Conservation (phyloP, 768 basidiomycete genomes). For the Lentinula sp. region DNA sequence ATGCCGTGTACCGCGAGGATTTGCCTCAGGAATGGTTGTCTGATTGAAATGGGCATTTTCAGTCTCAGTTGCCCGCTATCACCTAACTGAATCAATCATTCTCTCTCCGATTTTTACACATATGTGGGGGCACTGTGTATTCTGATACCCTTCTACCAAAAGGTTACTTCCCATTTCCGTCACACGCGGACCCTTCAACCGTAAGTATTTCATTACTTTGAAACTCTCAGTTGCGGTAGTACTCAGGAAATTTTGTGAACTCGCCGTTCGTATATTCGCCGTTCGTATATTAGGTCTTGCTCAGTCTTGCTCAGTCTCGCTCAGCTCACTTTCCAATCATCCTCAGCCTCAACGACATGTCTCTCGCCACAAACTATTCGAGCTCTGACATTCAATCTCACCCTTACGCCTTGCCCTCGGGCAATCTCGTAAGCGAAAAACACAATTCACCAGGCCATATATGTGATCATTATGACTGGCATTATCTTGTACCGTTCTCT, state of each 20-base stretch:
- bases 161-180: conserved; percentile 1
- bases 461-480: conserved; percentile 11
- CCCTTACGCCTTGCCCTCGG: neutral
- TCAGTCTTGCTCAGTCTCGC: neutral
- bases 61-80: neutral
- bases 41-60: neutral
- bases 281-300: neutral
- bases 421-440: neutral
- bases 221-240: neutral
- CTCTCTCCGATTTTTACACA: neutral
- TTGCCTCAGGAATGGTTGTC: neutral
- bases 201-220: neutral
- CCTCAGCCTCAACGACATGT: neutral
- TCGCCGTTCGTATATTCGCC: neutral
- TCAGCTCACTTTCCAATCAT: neutral
- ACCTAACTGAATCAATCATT: neutral
- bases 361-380: neutral
- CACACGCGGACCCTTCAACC: neutral
- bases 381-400: neutral
- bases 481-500: conserved; percentile 16
- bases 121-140: neutral
- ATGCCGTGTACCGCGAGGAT: neutral
- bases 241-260: neutral
- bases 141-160: neutral
- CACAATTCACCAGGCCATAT: neutral